Evolutionary conservation across 495 filamentous ascomycete species (phyloP).

Genomic region (Penicillium turbatum): DNA sequence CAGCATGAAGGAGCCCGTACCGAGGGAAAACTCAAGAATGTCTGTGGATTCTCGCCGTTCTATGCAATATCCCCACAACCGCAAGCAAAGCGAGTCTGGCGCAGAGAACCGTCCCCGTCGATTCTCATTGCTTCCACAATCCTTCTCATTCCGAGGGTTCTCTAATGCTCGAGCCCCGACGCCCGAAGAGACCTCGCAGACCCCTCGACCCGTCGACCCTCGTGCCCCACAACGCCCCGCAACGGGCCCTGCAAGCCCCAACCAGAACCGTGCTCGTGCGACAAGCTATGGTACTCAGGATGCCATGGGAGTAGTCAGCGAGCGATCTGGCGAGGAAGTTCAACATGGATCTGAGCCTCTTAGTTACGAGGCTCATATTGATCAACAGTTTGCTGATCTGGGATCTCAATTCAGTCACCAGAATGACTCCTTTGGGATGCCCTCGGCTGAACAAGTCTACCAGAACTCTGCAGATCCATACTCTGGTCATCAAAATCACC

Average conservation of each 20-base stretch:
- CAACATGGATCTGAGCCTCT: constrained; percentile 27
- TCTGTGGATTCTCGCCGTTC: constrained; percentile 82
- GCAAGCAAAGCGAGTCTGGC: constrained; percentile 83
- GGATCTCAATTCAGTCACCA: constrained; percentile 33
- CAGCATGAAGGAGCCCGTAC: constrained; percentile 65
- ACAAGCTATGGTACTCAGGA: constrained; percentile 40
- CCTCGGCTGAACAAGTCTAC: constrained; percentile 35
- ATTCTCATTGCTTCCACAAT: constrained; percentile 73
- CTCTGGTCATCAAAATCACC: constrained; percentile 35
- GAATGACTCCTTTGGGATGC: constrained; percentile 27
- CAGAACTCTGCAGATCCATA: constrained; percentile 36
- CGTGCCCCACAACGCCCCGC: constrained; percentile 32
- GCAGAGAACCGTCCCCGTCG: constrained; percentile 65
- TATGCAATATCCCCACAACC: constrained; percentile 66
- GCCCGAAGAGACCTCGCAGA: constrained; percentile 36
- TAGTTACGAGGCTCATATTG: constrained; percentile 43
- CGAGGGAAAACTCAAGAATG: constrained; percentile 55
- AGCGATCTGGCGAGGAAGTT: constrained; percentile 33
- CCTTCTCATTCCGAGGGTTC: constrained; percentile 62
- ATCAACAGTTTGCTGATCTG: constrained; percentile 44
- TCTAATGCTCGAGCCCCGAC: constrained; percentile 42
- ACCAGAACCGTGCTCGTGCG: constrained; percentile 24
- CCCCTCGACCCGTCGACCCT: constrained; percentile 24
- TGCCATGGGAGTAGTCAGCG: constrained; percentile 27
- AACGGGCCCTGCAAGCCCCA: constrained; percentile 24